A percentile compares a stretch with the other conserved stretches of the same genome.
Conservation (phyloP, 2,329 filamentous ascomycete genomes). For the Penicillium thymicola region DNA sequence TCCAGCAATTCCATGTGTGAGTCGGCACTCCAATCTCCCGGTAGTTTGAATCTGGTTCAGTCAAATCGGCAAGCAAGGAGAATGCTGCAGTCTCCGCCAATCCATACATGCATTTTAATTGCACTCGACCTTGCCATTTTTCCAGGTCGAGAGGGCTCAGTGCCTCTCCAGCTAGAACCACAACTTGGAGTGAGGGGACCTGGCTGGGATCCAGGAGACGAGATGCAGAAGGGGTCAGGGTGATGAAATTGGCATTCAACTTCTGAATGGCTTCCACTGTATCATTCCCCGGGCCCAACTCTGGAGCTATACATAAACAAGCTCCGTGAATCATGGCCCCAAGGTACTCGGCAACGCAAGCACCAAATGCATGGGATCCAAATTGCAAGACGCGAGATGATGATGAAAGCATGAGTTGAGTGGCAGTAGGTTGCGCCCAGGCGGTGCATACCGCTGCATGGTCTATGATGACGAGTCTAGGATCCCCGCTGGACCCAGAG, state of each 20-base stretch:
- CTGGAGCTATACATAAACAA: neutral
- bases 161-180: neutral
- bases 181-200: neutral
- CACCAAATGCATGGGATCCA: neutral
- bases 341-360: neutral
- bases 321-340: neutral
- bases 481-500: neutral
- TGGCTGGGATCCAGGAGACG: neutral
- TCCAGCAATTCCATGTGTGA: neutral
- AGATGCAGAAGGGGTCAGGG: neutral
- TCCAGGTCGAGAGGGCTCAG: neutral
- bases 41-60: neutral
- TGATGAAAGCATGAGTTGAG: neutral
- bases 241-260: neutral
- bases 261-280: neutral
- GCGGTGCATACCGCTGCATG: neutral
- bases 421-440: neutral
- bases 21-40: neutral
- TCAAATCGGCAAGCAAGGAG: neutral
- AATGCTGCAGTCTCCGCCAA: neutral
- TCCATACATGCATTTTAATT: neutral
- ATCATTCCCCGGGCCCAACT: neutral
- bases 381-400: neutral
- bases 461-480: neutral
- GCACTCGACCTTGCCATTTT: neutral